Percentiles rank a stretch among this genome's conserved stretches.
Conservation (phyloP, 306 rosid genomes). For the Lathyrus tuberosus region DNA sequence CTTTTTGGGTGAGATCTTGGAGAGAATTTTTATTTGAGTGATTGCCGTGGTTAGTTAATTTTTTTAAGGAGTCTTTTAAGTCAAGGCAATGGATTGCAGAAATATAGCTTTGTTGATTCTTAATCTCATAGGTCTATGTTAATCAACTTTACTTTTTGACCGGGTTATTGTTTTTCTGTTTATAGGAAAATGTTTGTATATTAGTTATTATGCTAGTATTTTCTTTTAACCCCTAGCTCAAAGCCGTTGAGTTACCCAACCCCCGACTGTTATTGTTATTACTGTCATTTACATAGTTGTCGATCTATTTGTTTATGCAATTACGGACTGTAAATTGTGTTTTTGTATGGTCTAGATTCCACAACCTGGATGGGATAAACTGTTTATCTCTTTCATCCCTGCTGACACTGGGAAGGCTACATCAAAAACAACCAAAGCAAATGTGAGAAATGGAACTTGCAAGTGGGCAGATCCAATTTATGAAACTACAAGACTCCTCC, state of each 20-base stretch:
- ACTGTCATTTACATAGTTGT: conserved; percentile 10
- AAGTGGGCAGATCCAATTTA: conserved; percentile 98
- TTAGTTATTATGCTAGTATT: no score
- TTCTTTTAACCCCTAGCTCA: no score
- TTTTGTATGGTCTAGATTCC: conserved; percentile 71
- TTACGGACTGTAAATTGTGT: conserved; percentile 41
- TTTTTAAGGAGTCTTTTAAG: conserved; percentile 28
- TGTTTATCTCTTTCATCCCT: conserved; percentile 82
- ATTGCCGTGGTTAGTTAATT: background rate
- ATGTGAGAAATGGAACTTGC: conserved; percentile 96
- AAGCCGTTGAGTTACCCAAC: no score
- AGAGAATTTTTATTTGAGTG: conserved; percentile 10
- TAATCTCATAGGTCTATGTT: background rate
- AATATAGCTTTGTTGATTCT: background rate
- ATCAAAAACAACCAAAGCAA: conserved; percentile 92
- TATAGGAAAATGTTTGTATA: no score
- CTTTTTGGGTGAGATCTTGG: background rate
- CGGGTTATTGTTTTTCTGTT: conserved; percentile 6
- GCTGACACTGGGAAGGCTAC: conserved; percentile 89
- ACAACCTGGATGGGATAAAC: conserved; percentile 95
- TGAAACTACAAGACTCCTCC: conserved; percentile 96
- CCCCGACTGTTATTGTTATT: background rate
- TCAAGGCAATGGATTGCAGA: background rate
- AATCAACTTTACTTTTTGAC: conserved; percentile 19
- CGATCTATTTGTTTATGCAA: conserved; percentile 36